A percentile compares a stretch with the other conserved stretches of the same genome.
Evolutionary conservation across 2,329 filamentous ascomycete genomes (phyloP).

Genomic region (Stylonectria norvegica): DNA sequence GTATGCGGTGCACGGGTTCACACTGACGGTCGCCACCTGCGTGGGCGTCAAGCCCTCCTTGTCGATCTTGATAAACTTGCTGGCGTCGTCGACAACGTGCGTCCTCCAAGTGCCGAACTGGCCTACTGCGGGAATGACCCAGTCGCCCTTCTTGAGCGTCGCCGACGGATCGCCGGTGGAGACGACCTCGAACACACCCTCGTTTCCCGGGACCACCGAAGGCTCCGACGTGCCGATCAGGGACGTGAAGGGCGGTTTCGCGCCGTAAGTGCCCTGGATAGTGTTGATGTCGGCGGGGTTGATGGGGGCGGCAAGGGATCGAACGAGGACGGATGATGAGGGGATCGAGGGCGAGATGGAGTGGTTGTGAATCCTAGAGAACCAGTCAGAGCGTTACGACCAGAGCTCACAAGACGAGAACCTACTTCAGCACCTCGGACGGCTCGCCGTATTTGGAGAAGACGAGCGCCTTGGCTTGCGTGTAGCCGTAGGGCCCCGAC

Average conservation of each 20-base stretch:
- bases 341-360: conserved; percentile 75
- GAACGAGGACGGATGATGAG: conserved; percentile 64
- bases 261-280: conserved; percentile 93
- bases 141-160: conserved; percentile 70
- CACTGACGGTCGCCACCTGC: conserved; percentile 82
- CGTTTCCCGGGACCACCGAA: conserved; percentile 79
- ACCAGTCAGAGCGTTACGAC: neutral
- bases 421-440: conserved; percentile 62
- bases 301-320: conserved; percentile 85
- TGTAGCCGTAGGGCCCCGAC: conserved; percentile 72
- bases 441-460: conserved; percentile 75
- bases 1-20: conserved; percentile 94
- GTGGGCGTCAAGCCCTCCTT: conserved; percentile 66
- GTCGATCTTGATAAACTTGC: conserved; percentile 65
- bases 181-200: conserved; percentile 89
- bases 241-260: conserved; percentile 73
- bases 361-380: conserved; percentile 63
- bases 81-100: conserved; percentile 65
- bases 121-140: conserved; percentile 83
- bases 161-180: conserved; percentile 57
- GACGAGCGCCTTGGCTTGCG: conserved; percentile 77
- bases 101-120: conserved; percentile 94
- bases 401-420: neutral
- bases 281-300: conserved; percentile 99
- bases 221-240: conserved; percentile 73